Evolutionary conservation across 2,329 filamentous ascomycete genomes (phyloP), one percentile per base, ranked within the genome.

Genomic region (Blastomyces emzantsi): DNA sequence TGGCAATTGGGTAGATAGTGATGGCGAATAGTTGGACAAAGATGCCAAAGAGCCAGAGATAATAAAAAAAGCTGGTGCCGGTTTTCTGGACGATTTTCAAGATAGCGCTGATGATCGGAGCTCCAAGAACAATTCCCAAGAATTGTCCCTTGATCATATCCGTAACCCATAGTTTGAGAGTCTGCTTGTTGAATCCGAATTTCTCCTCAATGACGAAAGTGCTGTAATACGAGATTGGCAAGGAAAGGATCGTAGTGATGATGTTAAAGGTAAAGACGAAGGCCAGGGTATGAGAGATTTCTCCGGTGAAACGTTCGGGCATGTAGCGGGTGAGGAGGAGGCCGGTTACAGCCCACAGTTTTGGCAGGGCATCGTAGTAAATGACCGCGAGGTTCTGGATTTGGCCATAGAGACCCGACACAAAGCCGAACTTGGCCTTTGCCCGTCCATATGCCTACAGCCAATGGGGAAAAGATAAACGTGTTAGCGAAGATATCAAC

Each of bases 131-230:
- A 69, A 95, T 82, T 61, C 87, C 86, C 64, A 99, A 84, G 69
- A 90, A 82, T 76, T 96, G 92, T 41, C 88, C 87, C 83, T 99
- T 99, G 79, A 97, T 76, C 80, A 96, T 87, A 75, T 99, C 94
- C 70, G 85, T 90, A 62, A 97, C 74, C 82, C 93, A 99, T 39
- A 97, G 82, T 76, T 87, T 87, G 63, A 91, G 80, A 0, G 94
- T 97, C 82, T 96, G 92, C 81, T 99, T 99, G 79, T 99, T 99
- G 85, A 99, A 99, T 60, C 94, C 94, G 71, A 96, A 99, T 74
- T 91, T 90, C 79, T 97, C 92, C 78, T 99, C 94, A 63, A 99
- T 82, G 58, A 97, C 90, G 73, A 99, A 99, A 15, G 91, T 94
- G 79, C 92, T 87, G 81, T 97, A 99, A 76, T 97, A 87, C 63